Evolutionary conservation across 768 basidiomycete genomes (phyloP).

Genomic region (Auricularia sp.): DNA sequence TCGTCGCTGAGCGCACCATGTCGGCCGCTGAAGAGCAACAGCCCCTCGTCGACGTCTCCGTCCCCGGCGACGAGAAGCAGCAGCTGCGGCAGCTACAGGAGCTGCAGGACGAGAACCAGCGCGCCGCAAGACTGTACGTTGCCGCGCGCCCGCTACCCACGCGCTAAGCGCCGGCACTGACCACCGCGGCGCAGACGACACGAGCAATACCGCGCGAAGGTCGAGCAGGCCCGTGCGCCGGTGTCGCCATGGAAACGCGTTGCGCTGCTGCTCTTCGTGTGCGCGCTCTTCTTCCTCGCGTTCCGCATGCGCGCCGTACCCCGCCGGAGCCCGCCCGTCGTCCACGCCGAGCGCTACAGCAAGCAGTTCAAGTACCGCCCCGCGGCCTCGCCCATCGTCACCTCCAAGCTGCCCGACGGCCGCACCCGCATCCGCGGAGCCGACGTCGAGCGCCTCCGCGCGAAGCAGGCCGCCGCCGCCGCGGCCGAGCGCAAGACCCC

Average conservation of each 20-base stretch:
- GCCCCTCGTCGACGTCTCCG: too few species aligned
- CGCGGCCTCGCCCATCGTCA: constrained; percentile 76
- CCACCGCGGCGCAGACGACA: too few species aligned
- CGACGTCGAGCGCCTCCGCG: neutral
- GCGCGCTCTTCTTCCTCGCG: constrained; percentile 36
- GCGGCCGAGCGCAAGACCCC: neutral
- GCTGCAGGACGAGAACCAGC: too few species aligned
- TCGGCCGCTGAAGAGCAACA: too few species aligned
- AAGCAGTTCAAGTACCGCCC: constrained; percentile 74
- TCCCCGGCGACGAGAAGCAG: too few species aligned
- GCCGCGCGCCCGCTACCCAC: too few species aligned
- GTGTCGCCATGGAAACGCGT: constrained; percentile 40
- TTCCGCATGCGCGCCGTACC: constrained; percentile 25
- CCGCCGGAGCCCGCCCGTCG: constrained; percentile 32
- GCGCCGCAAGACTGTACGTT: too few species aligned
- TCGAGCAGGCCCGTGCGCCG: constrained; percentile 4
- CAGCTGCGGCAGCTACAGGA: too few species aligned
- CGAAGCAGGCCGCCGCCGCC: neutral
- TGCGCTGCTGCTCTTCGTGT: constrained; percentile 31
- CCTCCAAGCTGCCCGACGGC: constrained; percentile 66
- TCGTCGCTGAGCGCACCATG: too few species aligned
- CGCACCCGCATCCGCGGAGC: constrained; percentile 63
- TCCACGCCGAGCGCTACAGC: constrained; percentile 71
- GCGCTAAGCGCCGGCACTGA: too few species aligned
- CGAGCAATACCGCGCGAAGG: too few species aligned